Percentiles rank a stretch among this genome's conserved stretches.
Evolutionary conservation across 2,329 filamentous ascomycete species (phyloP).

Genomic region (Epichloe brachyelytri): DNA sequence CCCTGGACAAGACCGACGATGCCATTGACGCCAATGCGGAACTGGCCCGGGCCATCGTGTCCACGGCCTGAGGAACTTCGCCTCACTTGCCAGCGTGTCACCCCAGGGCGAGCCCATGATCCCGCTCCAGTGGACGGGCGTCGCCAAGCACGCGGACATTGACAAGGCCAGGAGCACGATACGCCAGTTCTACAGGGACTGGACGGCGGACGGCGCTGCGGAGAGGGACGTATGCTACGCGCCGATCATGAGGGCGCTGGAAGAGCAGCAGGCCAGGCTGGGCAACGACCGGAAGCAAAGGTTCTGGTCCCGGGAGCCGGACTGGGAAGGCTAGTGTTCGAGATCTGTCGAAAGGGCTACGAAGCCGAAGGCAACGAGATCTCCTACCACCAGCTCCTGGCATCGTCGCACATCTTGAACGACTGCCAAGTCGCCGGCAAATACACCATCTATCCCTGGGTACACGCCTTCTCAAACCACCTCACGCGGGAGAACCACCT

Average conservation of each 20-base stretch:
- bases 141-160: slow-evolving; percentile 60
- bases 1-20: slow-evolving; percentile 65
- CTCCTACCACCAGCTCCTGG: slow-evolving; percentile 90
- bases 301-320: slow-evolving; percentile 86
- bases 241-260: slow-evolving; percentile 56
- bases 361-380: slow-evolving; percentile 84
- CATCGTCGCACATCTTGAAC: slow-evolving; percentile 66
- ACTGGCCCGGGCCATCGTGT: slow-evolving; percentile 66
- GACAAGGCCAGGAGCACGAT: slow-evolving; percentile 90
- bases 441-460: slow-evolving; percentile 74
- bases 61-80: slow-evolving; percentile 56
- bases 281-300: slow-evolving; percentile 29
- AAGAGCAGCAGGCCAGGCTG: slow-evolving; percentile 26
- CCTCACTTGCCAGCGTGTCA: slow-evolving; percentile 27
- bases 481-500: slow-evolving; percentile 61
- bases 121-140: slow-evolving; percentile 53
- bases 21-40: slow-evolving; percentile 83
- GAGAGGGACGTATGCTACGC: slow-evolving; percentile 71
- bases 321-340: slow-evolving; percentile 77
- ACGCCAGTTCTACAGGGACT: slow-evolving; percentile 89
- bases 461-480: slow-evolving; percentile 81
- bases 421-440: slow-evolving; percentile 44
- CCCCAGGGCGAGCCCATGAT: slow-evolving; percentile 31
- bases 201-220: slow-evolving; percentile 62
- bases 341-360: slow-evolving; percentile 63